Percentiles rank a stretch among this genome's conserved stretches.
Conservation (phyloP, 2,329 filamentous ascomycete genomes). For the Massarina eburnea region DNA sequence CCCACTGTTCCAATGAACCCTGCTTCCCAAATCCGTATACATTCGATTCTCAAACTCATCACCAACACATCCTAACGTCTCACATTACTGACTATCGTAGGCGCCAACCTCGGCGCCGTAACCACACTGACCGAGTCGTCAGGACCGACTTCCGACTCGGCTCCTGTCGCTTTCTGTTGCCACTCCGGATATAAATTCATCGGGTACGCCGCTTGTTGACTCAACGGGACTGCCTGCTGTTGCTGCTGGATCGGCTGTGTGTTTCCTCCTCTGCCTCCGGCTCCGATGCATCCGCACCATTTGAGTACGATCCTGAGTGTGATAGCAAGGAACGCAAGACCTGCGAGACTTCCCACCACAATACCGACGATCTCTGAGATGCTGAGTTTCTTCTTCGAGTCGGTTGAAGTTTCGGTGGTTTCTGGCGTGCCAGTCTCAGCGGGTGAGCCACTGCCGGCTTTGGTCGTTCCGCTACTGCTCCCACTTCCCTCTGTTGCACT, state of each 20-base stretch:
- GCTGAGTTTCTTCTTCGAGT: slow-evolving; percentile 2
- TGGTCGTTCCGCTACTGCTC: neutral
- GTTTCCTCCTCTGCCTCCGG: neutral
- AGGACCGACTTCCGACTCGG: neutral
- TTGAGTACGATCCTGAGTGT: slow-evolving; percentile 2
- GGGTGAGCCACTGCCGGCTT: neutral
- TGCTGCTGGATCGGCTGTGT: slow-evolving; percentile 1
- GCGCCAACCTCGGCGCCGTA: neutral
- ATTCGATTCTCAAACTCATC: neutral
- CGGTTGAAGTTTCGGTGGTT: slow-evolving; percentile 1
- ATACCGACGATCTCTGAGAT: slow-evolving; percentile 14
- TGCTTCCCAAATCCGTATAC: neutral
- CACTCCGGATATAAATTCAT: slow-evolving; percentile 2
- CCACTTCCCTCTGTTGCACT: slow-evolving; percentile 1
- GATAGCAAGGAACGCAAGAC: slow-evolving; percentile 7
- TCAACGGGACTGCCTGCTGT: slow-evolving; percentile 4
- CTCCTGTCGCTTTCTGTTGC: neutral
- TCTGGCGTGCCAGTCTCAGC: neutral
- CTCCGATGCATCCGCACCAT: neutral
- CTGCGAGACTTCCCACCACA: slow-evolving; percentile 12
- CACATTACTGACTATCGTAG: neutral
- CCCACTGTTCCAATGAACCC: neutral
- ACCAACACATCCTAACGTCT: neutral
- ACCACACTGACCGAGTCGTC: slow-evolving; percentile 1
- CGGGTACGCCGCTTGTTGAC: slow-evolving; percentile 2